Percentiles rank a stretch among this genome's conserved stretches.
phyloP scores from a whole-genome alignment of 2,329 filamentous ascomycete genomes.

The Didymella exigua region DNA sequence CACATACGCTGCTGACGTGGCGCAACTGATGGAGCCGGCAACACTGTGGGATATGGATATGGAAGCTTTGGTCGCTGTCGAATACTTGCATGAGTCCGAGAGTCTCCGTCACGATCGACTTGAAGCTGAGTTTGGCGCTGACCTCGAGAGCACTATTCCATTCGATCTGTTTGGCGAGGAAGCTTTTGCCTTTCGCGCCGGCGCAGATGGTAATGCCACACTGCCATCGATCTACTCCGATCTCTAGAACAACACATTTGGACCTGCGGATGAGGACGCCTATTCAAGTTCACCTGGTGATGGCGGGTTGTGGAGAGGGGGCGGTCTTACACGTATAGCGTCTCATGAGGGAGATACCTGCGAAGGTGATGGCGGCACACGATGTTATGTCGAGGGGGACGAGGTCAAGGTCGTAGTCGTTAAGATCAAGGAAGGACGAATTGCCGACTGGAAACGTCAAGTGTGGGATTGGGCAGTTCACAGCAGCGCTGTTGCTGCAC shows the following conservation, averaged over 20 bases:
- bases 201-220: conserved; percentile 20
- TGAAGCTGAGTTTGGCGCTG: conserved; percentile 14
- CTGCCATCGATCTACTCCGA: conserved; percentile 7
- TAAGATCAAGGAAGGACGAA: conserved; percentile 80
- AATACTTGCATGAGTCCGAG: conserved; percentile 17
- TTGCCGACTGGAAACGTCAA: conserved; percentile 91
- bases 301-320: conserved; percentile 56
- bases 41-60: conserved; percentile 2
- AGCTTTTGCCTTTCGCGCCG: conserved; percentile 17
- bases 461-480: conserved; percentile 84
- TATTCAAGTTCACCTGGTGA: conserved; percentile 42
- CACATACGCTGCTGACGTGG: conserved; percentile 6
- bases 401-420: conserved; percentile 89
- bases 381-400: conserved; percentile 77
- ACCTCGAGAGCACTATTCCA: conserved; percentile 2
- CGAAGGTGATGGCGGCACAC: conserved; percentile 56
- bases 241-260: conserved; percentile 82
- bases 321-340: too few relatives aligned
- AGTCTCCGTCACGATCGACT: conserved; percentile 22
- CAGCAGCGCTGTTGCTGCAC: too few relatives aligned
- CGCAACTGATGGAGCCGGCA: conserved; percentile 5
- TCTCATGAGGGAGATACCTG: conserved; percentile 43
- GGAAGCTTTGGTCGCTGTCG: background rate
- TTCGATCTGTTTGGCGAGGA: conserved; percentile 11
- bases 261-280: conserved; percentile 42